phyloP scores from a whole-genome alignment of 352 stramenopile species.

The Pythium scleroteichum region DNA sequence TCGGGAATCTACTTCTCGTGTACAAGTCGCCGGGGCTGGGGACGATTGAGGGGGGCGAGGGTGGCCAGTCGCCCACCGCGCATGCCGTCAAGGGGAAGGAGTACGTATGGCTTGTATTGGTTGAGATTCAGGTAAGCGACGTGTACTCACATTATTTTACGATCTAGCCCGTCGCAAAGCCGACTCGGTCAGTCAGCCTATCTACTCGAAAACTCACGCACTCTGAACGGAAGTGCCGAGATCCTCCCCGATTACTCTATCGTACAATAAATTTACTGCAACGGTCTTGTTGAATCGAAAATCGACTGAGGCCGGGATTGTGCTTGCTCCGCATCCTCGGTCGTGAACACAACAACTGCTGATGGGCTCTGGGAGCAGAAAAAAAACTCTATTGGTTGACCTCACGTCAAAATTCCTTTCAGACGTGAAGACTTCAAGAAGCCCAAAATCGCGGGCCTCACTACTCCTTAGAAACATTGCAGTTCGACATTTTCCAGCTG shows the following conservation, averaged over 20 bases:
- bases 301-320: no score
- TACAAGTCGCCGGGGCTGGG: constrained; percentile 45
- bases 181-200: constrained; percentile 33
- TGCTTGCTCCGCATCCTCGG: no score
- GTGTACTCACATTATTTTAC: neutral
- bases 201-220: constrained; percentile 50
- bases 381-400: no score
- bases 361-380: no score
- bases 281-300: no score
- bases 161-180: constrained; percentile 9
- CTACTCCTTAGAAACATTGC: no score
- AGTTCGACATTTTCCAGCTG: no score
- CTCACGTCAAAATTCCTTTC: no score
- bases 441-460: no score
- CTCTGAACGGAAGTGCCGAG: constrained; percentile 48
- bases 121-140: no score
- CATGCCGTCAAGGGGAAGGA: neutral
- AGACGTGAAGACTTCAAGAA: no score
- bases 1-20: constrained; percentile 68
- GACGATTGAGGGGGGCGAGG: constrained; percentile 22
- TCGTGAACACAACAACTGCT: no score
- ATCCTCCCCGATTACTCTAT: constrained; percentile 70
- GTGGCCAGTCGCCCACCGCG: neutral
- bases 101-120: neutral
- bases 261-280: constrained; percentile 9